Evolutionary conservation across 768 basidiomycete species (phyloP).

Genomic region (Lactifluus piperatus): DNA sequence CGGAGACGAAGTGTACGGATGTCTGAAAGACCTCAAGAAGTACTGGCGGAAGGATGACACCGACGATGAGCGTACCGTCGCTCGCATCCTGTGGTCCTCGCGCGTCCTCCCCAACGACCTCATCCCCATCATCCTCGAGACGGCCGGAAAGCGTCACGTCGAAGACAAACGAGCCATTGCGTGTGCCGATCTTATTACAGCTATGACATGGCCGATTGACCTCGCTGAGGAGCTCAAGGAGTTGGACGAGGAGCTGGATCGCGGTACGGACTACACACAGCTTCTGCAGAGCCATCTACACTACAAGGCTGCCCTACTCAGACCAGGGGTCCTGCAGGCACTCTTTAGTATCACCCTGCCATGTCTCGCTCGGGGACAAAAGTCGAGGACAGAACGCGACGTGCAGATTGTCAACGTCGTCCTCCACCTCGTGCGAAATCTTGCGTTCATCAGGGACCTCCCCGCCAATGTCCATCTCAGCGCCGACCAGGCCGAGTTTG

Average conservation of each 20-base stretch:
- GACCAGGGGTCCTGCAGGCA: conserved; percentile 58
- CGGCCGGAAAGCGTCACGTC: conserved; percentile 66
- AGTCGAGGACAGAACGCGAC: conserved; percentile 72
- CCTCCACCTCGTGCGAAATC: conserved; percentile 84
- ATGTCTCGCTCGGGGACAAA: conserved; percentile 57
- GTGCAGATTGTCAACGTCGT: conserved; percentile 81
- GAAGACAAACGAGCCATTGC: conserved; percentile 80
- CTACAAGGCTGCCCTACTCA: conserved; percentile 80
- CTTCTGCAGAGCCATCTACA: conserved; percentile 71
- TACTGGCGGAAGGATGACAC: conserved; percentile 95
- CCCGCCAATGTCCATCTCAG: conserved; percentile 62
- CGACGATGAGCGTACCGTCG: conserved; percentile 93
- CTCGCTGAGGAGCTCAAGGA: conserved; percentile 91
- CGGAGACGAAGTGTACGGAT: conserved; percentile 75
- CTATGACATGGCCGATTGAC: conserved; percentile 99
- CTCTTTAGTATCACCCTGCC: conserved; percentile 72
- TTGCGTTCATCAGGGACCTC: conserved; percentile 88
- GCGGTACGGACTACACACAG: conserved; percentile 82
- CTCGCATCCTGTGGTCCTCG: conserved; percentile 87
- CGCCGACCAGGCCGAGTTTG: conserved; percentile 71
- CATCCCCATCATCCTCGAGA: conserved; percentile 73
- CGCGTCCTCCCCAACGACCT: conserved; percentile 82
- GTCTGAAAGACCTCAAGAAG: conserved; percentile 89
- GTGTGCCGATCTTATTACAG: conserved; percentile 83
- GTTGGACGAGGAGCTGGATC: conserved; percentile 73